Evolutionary conservation across 371 early-diverging fungal genomes (phyloP).

Genomic region (Funneliformis caledonium): DNA sequence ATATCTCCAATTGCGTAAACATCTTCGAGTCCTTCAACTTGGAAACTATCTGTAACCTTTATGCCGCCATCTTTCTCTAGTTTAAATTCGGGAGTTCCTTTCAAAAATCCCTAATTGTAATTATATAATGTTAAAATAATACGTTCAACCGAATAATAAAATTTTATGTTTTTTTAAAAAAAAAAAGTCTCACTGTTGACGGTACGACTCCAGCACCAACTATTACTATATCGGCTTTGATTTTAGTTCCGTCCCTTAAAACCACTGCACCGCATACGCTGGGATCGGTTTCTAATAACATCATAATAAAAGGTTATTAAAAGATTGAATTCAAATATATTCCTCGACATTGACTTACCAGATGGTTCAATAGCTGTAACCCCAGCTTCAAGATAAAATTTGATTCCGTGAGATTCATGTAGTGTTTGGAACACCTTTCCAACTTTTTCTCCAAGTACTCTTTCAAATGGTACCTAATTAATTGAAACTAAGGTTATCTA

Average conservation of each 20-base stretch:
- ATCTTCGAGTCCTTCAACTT: conserved; percentile 50
- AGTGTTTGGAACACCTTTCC: conserved; percentile 53
- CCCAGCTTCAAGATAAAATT: conserved; percentile 48
- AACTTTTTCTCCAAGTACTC: conserved; percentile 55
- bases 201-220: conserved; percentile 59
- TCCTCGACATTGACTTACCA: conserved; percentile 38
- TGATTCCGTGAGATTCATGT: conserved; percentile 52
- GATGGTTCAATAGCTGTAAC: conserved; percentile 46
- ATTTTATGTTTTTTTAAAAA: no score
- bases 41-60: conserved; percentile 49
- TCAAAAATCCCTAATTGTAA: conserved; percentile 34
- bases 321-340: neutral
- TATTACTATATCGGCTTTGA: conserved; percentile 59
- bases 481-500: neutral
- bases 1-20: conserved; percentile 62
- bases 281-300: conserved; percentile 40
- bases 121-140: neutral
- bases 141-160: no score
- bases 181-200: conserved; percentile 46
- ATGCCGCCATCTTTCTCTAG: conserved; percentile 56
- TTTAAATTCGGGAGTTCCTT: conserved; percentile 41
- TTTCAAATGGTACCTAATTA: conserved; percentile 53
- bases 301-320: neutral
- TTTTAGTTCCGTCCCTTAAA: conserved; percentile 46
- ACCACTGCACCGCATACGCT: conserved; percentile 48